Evolutionary conservation across 805 yeast species (phyloP).

Genomic region (Nakazawaea populi): DNA sequence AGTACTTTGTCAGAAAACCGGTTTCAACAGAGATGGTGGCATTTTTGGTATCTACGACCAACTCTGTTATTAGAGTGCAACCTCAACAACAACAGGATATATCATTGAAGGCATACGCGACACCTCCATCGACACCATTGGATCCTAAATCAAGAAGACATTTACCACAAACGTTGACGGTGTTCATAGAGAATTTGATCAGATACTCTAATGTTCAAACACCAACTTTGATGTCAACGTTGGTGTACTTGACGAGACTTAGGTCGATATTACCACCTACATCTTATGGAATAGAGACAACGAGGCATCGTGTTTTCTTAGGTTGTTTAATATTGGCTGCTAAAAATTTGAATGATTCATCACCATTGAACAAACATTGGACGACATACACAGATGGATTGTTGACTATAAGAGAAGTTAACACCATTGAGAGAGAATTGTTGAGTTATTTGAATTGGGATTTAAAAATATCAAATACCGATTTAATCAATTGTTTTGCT

Average conservation of each 20-base stretch:
- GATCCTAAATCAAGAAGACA: conserved; percentile 12
- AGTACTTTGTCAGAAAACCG: conserved; percentile 47
- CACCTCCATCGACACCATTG: conserved; percentile 35
- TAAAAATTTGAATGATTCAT: conserved; percentile 85
- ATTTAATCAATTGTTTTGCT: conserved; percentile 60
- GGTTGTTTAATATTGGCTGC: conserved; percentile 91
- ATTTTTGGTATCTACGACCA: conserved; percentile 52
- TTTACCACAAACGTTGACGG: conserved; percentile 38
- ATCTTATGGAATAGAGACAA: conserved; percentile 88
- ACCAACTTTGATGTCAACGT: conserved; percentile 89
- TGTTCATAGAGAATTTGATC: conserved; percentile 70
- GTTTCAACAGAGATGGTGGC: conserved; percentile 54
- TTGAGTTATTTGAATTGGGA: conserved; percentile 83
- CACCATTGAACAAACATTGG: conserved; percentile 97
- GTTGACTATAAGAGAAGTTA: conserved; percentile 70
- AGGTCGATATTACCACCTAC: conserved; percentile 76
- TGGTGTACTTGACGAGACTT: conserved; percentile 76
- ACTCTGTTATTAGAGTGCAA: conserved; percentile 45
- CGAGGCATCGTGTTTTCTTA: conserved; percentile 87
- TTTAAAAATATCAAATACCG: conserved; percentile 62
- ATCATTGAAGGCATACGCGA: conserved; percentile 24
- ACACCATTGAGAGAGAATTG: conserved; percentile 86
- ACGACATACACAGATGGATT: conserved; percentile 86
- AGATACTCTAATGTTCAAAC: conserved; percentile 87
- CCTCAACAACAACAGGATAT: conserved; percentile 25